Base-by-base conservation (phyloP, 129 eudicot species). In the Tanacetum coccineum region DNA sequence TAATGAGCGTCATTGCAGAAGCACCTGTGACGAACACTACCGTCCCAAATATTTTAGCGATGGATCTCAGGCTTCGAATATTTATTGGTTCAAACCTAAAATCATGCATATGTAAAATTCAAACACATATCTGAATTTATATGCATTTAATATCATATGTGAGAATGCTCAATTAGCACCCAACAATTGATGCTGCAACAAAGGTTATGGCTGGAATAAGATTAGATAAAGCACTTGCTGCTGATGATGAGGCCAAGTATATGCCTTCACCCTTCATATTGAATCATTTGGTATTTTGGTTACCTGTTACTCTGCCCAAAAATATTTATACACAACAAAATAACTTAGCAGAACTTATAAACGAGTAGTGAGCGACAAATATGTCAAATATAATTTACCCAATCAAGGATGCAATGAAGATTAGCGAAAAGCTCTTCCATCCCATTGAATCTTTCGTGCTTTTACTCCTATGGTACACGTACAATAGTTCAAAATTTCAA, bases 191-290 rank as follows among this genome's bases (percentile, higher is more conserved):
- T n/a, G 96, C 91, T 58, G 76, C 78, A 12, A 86, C 44, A 76
- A 93, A 88, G 45, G 98, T 93, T 59, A 93, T 67, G 57, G 92
- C 96, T 7, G 98, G 98, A 60, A 82, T 80, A 32, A 93, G 84
- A 68, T 93, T 93, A 36, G 70, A 69, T 76, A 86, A 71, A 28
- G 91, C 92, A 76, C 89, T 81, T 71, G 87, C 98, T 12, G 79
- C 81, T 22, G 95, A 81, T 13, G 98, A 81, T 51, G 98, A 93
- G 20, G 92, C 89, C 32, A 88, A 55, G 76, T 75, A 84, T 68
- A 93, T 58, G 4, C 96, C 95, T 83, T n/a, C n/a, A n/a, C n/a
- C n/a, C n/a, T n/a, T 86, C 87, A 42, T 82, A 86, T 59, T 75
- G 82, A 4, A 84, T 13, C 62, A 78, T 93, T 80, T 93, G n/a